Percentiles rank a stretch among this genome's conserved stretches.
These are phyloP conservation scores for Pyrenopolyporus hunteri DNA, from an alignment of 495 filamentous ascomycete species.

Conservation along the genomic window DNA sequence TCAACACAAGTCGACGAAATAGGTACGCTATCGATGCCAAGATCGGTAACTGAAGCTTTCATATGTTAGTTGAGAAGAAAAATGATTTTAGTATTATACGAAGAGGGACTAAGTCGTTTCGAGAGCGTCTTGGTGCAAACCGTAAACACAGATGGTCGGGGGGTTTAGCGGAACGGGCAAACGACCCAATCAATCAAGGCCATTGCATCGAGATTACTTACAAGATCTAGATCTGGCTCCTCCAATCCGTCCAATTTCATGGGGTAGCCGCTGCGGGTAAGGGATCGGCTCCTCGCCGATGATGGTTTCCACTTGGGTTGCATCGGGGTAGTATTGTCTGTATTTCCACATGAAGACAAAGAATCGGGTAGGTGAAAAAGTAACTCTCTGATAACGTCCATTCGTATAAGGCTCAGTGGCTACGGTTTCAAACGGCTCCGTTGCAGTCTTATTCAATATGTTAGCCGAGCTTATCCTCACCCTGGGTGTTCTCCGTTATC, in stretches of 20 bases:
- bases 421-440: background rate
- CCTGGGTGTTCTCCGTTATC: background rate
- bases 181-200: background rate
- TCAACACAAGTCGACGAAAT: too few species aligned
- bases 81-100: too few species aligned
- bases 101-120: too few species aligned
- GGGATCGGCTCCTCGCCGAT: too few species aligned
- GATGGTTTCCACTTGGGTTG: background rate
- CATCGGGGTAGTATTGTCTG: background rate
- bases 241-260: background rate
- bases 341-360: background rate
- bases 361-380: background rate
- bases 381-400: background rate
- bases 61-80: too few species aligned
- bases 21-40: too few species aligned
- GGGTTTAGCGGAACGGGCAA: background rate
- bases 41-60: too few species aligned
- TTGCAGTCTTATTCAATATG: background rate
- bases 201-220: background rate
- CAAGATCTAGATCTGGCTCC: slow-evolving; percentile 4
- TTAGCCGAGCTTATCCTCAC: background rate
- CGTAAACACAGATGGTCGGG: too few species aligned
- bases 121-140: too few species aligned
- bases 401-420: background rate
- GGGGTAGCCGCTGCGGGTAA: background rate